phyloP scores from a whole-genome alignment of 148 eudicot species.

The Tetragonia tetragonoides region DNA sequence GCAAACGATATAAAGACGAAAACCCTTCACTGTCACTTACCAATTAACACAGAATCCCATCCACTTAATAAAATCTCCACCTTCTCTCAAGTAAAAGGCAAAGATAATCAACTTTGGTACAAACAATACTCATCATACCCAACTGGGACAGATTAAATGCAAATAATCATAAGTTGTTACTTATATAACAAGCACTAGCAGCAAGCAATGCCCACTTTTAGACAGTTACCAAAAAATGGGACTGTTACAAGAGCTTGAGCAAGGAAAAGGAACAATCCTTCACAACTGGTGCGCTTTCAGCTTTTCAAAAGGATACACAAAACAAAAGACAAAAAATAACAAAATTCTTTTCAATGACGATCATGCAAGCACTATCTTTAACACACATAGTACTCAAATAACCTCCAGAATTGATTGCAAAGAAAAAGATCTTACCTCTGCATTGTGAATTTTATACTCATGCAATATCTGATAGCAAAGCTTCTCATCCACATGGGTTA shows the following conservation, averaged over 20 bases:
- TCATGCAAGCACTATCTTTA: background rate
- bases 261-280: background rate
- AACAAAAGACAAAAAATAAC: background rate
- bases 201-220: background rate
- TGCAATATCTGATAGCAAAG: conserved; percentile 98
- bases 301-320: background rate
- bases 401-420: background rate
- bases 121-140: too few species aligned
- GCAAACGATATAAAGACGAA: background rate
- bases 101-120: background rate
- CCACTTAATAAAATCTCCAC: background rate
- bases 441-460: conserved; percentile 98
- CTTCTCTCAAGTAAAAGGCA: background rate
- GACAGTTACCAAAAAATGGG: background rate
- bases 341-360: background rate
- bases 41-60: background rate
- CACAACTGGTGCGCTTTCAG: background rate
- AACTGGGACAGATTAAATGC: background rate
- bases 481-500: conserved; percentile 98
- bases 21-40: background rate
- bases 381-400: background rate
- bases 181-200: background rate
- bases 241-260: background rate
- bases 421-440: conserved; percentile 61
- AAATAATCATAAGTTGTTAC: background rate